These are phyloP conservation scores for Blastobotrys proliferans DNA, from an alignment of 1,139 yeast species.

Conservation along the genomic window DNA sequence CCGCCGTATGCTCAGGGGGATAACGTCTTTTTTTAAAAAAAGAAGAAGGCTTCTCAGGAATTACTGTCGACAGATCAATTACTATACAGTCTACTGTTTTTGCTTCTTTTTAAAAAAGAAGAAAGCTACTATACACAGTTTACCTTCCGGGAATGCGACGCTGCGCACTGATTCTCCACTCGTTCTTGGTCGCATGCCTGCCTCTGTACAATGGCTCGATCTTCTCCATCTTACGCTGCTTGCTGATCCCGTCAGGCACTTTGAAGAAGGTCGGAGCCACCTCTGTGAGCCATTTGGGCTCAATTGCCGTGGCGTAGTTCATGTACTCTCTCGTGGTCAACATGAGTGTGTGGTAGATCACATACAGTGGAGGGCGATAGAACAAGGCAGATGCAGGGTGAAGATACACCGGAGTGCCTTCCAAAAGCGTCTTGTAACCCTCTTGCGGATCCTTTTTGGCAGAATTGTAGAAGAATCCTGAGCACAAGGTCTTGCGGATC, in stretches of 20 bases:
- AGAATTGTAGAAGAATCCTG: slow-evolving; percentile 84
- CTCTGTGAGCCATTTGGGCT: slow-evolving; percentile 80
- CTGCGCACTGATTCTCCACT: slow-evolving; percentile 50
- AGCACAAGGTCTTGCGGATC: slow-evolving; percentile 69
- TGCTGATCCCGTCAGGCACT: slow-evolving; percentile 39
- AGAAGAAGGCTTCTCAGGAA: no score
- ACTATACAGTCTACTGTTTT: no score
- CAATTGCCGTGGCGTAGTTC: slow-evolving; percentile 80
- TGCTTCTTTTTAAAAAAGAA: no score
- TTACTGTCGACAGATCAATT: no score
- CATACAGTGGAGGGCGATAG: slow-evolving; percentile 71
- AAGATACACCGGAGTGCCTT: slow-evolving; percentile 71
- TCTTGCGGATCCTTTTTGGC: slow-evolving; percentile 76
- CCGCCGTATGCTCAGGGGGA: no score
- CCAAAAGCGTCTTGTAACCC: slow-evolving; percentile 73
- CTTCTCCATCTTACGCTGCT: slow-evolving; percentile 44
- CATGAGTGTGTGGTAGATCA: slow-evolving; percentile 76
- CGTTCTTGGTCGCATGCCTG: slow-evolving; percentile 50
- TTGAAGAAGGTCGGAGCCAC: slow-evolving; percentile 85
- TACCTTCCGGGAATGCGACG: slow-evolving; percentile 20
- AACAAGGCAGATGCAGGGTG: slow-evolving; percentile 87
- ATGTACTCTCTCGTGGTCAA: slow-evolving; percentile 85
- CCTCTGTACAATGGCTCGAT: slow-evolving; percentile 59
- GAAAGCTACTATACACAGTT: no score
- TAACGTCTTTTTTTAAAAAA: no score